A percentile compares a stretch with the other conserved stretches of the same genome.
These are phyloP conservation scores for Eimeria praecox DNA, from an alignment of 169 alveolate genomes.

Conservation along the genomic window DNA sequence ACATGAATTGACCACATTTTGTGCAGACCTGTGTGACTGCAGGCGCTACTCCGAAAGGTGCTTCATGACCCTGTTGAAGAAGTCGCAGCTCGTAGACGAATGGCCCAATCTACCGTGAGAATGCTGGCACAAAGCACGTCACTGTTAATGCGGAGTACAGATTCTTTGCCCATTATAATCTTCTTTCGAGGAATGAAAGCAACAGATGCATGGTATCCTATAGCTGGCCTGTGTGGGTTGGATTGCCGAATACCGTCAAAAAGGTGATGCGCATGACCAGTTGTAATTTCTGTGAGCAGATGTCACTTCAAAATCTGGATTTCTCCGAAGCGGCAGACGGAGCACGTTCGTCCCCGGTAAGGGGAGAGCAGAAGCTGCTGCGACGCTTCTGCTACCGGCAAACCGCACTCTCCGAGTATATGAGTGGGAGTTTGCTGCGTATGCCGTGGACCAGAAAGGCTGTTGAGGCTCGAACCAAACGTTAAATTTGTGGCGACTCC, in stretches of 20 bases:
- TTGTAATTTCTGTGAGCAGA: not conserved
- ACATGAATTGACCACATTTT: not conserved
- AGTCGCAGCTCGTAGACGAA: not conserved
- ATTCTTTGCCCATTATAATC: not conserved
- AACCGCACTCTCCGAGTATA: no score
- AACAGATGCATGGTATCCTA: not conserved
- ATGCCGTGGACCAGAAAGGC: no score
- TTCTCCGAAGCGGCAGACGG: not conserved
- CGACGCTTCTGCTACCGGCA: not conserved
- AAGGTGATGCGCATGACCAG: not conserved
- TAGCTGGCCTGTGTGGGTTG: not conserved
- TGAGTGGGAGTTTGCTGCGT: no score
- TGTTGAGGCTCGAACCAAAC: no score
- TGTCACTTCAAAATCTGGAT: not conserved
- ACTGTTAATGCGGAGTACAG: not conserved
- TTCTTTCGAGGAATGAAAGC: not conserved
- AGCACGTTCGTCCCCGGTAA: not conserved
- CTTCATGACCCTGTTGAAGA: not conserved
- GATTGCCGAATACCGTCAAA: not conserved
- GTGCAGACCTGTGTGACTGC: not conserved
- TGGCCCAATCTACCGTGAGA: not conserved
- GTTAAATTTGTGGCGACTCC: not conserved
- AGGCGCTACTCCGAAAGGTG: not conserved
- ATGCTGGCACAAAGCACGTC: not conserved
- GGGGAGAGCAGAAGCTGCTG: not conserved